These are phyloP conservation scores for Prunella vulgaris DNA, from an alignment of 257 asterid species.

Conservation along the genomic window DNA sequence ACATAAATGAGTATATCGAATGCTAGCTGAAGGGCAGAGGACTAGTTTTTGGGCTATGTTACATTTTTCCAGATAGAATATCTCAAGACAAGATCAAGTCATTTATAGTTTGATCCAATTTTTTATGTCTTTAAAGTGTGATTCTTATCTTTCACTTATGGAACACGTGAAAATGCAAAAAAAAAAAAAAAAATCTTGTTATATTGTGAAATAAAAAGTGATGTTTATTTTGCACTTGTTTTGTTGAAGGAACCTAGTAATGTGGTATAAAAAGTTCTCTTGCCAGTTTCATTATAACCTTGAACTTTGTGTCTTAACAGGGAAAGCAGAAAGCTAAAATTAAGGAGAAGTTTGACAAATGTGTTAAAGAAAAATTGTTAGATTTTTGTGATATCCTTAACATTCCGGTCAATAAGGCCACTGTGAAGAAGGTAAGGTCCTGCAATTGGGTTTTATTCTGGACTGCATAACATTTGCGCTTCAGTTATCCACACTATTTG, in stretches of 20 bases:
- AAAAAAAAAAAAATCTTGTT: not conserved
- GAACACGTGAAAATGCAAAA: not conserved
- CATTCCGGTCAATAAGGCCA: conserved; percentile 50
- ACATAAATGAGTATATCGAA: not conserved
- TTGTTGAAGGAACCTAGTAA: not conserved
- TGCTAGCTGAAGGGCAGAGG: not conserved
- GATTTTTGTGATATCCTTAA: conserved; percentile 83
- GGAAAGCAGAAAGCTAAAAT: conserved; percentile 67
- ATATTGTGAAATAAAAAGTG: conserved; percentile 6
- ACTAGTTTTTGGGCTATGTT: not conserved
- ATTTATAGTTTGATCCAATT: not conserved
- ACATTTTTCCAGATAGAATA: too few species aligned
- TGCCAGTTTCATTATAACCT: not conserved
- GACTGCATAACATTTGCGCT: not conserved
- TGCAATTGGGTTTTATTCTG: conserved; percentile 8
- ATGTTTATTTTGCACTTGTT: not conserved
- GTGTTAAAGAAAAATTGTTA: conserved; percentile 78
- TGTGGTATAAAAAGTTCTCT: conserved; percentile 1
- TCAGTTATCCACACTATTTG: conserved; percentile 6
- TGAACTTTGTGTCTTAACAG: conserved; percentile 31
- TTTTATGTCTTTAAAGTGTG: not conserved
- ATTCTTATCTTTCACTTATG: not conserved
- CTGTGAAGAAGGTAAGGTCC: conserved; percentile 58
- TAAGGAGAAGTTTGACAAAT: conserved; percentile 83
- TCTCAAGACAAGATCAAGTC: not conserved